Evolutionary conservation across 176 grass and related monocot species (phyloP), one percentile per base, ranked within the genome.

Genomic region (Juncus effusus): DNA sequence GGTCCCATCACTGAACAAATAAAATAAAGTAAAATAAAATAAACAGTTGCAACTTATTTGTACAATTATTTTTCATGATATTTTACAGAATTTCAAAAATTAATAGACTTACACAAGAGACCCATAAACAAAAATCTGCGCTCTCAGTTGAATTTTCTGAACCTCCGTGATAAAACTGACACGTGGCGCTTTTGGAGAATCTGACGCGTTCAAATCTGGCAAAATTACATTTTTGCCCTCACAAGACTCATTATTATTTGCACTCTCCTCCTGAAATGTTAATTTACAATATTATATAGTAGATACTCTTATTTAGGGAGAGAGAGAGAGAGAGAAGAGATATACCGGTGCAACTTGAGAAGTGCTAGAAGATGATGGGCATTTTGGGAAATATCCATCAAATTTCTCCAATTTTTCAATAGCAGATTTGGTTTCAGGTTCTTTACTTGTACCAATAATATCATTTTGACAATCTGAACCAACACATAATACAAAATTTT

Each of bases 41-140:
- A n/a, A 42, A 10, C 13, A 41, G 52, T 54, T 28, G 19, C 19
- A 28, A 28, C 19, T 28, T 28, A 28, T 28, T 28, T 28, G 19
- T 28, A 28, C 19, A 28, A 28, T 28, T 28, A 28, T 28, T 28
- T 28, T 28, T 28, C 19, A 28, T 28, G 19, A 28, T 28, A 28
- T 28, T 28, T 28, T 28, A 28, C 19, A 28, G 19, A 28, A 28
- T 28, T 28, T 28, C 19, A 28, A 28, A 28, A 54, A 38, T 67
- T 52, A 65, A 7, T 13, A 67, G 39, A 67, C 80, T 83, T 63
- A 83, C 80, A 77, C 57, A 4, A 83, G 74, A 38, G 74, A 77
- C 35, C 74, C 74, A 73, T 77, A 83, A 58, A 83, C 80, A 83
- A 67, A 77, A 51, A 83, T 83, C 51, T 83, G 80, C 16, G 80